phyloP scores from a whole-genome alignment of 306 rosid species.

The Trichosanthes cucumerina region DNA sequence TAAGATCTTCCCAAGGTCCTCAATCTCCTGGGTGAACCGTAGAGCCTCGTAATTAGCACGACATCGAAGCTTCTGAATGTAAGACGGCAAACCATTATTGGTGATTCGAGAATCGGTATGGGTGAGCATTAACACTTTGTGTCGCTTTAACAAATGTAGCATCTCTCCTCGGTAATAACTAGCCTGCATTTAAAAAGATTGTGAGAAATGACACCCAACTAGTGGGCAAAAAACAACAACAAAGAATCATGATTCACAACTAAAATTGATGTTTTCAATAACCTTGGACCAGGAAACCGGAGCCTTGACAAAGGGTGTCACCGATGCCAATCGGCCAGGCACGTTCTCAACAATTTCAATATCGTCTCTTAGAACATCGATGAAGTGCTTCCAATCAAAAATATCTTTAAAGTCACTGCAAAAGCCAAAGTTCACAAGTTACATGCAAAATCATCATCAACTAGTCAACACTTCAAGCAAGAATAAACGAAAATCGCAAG shows the following conservation, averaged over 20 bases:
- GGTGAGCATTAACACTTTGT: conserved; percentile 61
- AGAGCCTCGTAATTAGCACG: conserved; percentile 87
- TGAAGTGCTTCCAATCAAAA: conserved; percentile 93
- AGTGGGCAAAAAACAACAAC: background rate
- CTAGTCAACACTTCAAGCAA: background rate
- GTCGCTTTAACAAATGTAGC: conserved; percentile 48
- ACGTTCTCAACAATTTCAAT: conserved; percentile 64
- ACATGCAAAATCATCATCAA: background rate
- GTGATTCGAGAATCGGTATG: conserved; percentile 90
- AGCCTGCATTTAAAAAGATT: conserved; percentile 46
- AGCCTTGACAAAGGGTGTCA: conserved; percentile 58
- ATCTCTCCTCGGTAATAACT: conserved; percentile 84
- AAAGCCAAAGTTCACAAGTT: conserved; percentile 5
- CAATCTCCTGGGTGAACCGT: conserved; percentile 60
- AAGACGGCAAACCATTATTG: conserved; percentile 75
- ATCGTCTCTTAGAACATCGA: conserved; percentile 56
- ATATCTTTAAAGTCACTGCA: conserved; percentile 95
- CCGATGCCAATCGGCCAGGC: conserved; percentile 45
- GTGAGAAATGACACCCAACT: background rate
- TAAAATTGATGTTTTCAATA: background rate
- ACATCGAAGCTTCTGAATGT: conserved; percentile 79
- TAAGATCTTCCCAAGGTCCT: conserved; percentile 66
- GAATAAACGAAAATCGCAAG: background rate
- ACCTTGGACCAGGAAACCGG: conserved; percentile 99
- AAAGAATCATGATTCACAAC: background rate